phyloP scores from a whole-genome alignment of 2,329 filamentous ascomycete genomes.

The Fusarium udum region DNA sequence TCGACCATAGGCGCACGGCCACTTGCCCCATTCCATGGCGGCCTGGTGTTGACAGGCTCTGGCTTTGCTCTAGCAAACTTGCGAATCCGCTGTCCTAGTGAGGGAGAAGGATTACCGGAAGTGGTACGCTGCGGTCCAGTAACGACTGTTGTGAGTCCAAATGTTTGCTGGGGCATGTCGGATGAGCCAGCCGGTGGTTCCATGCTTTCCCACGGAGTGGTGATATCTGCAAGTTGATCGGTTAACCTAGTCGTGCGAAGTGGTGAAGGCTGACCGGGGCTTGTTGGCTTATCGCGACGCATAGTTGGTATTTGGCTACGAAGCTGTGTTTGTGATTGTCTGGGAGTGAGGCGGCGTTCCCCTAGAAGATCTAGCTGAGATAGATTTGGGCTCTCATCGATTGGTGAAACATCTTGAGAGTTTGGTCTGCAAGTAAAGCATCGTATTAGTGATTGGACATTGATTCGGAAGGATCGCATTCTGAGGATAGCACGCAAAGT shows the following conservation, averaged over 20 bases:
- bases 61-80: conserved; percentile 49
- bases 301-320: conserved; percentile 61
- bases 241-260: conserved; percentile 52
- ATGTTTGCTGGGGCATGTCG: conserved; percentile 19
- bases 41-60: conserved; percentile 55
- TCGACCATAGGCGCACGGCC: conserved; percentile 72
- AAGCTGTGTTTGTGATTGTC: conserved; percentile 23
- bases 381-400: conserved; percentile 57
- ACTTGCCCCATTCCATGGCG: conserved; percentile 78
- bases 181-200: conserved; percentile 1
- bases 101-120: conserved; percentile 41
- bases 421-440: conserved; percentile 41
- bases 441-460: conserved; percentile 31
- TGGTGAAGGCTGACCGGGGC: conserved; percentile 50
- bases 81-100: conserved; percentile 49
- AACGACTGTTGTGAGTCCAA: conserved; percentile 42
- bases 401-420: conserved; percentile 60
- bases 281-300: conserved; percentile 61
- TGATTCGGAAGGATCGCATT: conserved; percentile 26
- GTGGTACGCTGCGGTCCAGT: conserved; percentile 35
- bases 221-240: conserved; percentile 32
- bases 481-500: not conserved
- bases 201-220: conserved; percentile 36
- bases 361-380: conserved; percentile 44
- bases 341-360: conserved; percentile 25